These are phyloP conservation scores for Aspergillus sp. DNA, from an alignment of 2,329 filamentous ascomycete genomes.

Conservation along the genomic window DNA sequence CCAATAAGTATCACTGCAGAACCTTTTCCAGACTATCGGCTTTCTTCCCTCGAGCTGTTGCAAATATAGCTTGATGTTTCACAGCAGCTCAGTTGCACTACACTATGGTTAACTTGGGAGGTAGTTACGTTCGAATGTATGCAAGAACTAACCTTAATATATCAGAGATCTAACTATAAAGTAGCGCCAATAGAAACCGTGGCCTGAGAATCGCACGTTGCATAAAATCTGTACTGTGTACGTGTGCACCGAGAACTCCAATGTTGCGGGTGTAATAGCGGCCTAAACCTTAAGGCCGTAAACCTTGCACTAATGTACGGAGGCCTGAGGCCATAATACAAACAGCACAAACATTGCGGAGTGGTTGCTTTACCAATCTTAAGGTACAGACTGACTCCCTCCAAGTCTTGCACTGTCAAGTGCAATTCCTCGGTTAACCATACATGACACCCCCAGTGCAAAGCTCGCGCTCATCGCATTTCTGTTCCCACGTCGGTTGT, in stretches of 20 bases:
- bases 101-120: not conserved
- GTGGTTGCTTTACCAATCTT: not conserved
- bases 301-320: not conserved
- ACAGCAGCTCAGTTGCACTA: not conserved
- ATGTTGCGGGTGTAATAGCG: not conserved
- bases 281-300: not conserved
- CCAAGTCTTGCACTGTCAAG: too few species aligned
- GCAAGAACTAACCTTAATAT: not conserved
- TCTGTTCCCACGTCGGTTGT: not conserved
- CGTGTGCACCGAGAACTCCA: not conserved
- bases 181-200: not conserved
- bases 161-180: not conserved
- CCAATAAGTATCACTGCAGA: not conserved
- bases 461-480: not conserved
- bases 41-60: too few species aligned
- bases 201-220: not conserved
- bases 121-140: not conserved
- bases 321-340: slow-evolving; percentile 1
- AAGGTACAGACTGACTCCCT: too few species aligned
- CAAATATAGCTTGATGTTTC: not conserved
- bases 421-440: not conserved
- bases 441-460: not conserved
- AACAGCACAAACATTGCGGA: slow-evolving; percentile 14
- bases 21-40: not conserved
- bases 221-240: not conserved